Base-by-base conservation (phyloP, 1,139 yeast genomes). In the Suhomyces guaymorum region DNA sequence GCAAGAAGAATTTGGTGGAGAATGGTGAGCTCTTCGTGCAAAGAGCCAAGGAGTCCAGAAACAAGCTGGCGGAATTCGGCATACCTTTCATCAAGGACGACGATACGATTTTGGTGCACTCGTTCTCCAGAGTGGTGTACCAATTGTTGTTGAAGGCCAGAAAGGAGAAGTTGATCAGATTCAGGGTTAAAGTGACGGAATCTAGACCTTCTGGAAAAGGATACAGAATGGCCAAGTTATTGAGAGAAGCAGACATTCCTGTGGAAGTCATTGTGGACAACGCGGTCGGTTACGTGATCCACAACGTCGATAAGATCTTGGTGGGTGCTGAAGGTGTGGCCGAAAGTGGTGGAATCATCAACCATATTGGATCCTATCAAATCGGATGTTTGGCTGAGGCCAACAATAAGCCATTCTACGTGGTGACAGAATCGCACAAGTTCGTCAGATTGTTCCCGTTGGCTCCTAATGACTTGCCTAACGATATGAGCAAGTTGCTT, bases 281-380 rank as follows among this genome's bases (percentile, higher is more conserved):
- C 40, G 96, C 52, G 5, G 97, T 92, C 10, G 97, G 97, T 0
- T 88, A 82, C 49, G 90, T 89, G 20, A 82, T 94, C 44, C 94
- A 88, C 58, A 84, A 84, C 57, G 90, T 90, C 10, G 96, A 90
- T 63, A 90, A 92, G 62, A 85, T 94, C 7, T 76, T 94, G 46
- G 94, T 92, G 44, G 99, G 99, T 38, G 98, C 98, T 1, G 98
- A 92, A 62, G 99, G 99, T 45, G 98, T 92, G 4, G 96, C 96
- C 3, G 99, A 92, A 67, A 84, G 95, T 58, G 99, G 99, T 38
- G 99, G 99, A 24, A 89, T 94, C 35, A 90, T 92, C 49, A 92
- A 92, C 60, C 94, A 90, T 54, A 85, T 94, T 46, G 99, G 99
- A 3, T 82, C 96, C 2, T 92, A 88, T 60, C 97, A 94, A 53